A percentile compares a stretch with the other conserved stretches of the same genome.
Evolutionary conservation across 2,329 filamentous ascomycete species (phyloP).

Genomic region (Claviceps maximensis): DNA sequence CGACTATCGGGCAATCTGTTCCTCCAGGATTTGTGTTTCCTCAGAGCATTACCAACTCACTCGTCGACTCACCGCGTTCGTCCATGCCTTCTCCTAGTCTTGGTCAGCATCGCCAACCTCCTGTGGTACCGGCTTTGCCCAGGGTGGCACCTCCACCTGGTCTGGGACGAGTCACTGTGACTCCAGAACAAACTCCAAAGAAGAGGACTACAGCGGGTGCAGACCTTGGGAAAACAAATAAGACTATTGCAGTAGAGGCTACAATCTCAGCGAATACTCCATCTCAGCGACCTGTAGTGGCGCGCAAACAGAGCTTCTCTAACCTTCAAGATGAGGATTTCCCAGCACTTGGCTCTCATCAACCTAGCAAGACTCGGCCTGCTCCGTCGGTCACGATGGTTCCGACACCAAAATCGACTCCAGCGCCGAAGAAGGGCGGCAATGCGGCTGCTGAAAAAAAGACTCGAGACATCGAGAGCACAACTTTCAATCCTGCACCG

Average conservation of each 20-base stretch:
- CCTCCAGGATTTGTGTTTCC: constrained; percentile 19
- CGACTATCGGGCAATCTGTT: constrained; percentile 12
- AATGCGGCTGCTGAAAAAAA: constrained; percentile 19
- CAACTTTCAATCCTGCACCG: neutral
- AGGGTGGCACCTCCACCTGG: constrained; percentile 14
- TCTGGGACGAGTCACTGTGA: constrained; percentile 14
- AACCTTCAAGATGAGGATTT: constrained; percentile 49
- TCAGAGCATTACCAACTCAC: constrained; percentile 2
- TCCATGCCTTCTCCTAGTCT: constrained; percentile 11
- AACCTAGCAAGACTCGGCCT: constrained; percentile 20
- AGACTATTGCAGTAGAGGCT: constrained; percentile 30
- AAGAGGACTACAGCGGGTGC: constrained; percentile 15
- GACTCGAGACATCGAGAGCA: constrained; percentile 2
- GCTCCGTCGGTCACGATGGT: constrained; percentile 21
- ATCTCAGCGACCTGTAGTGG: constrained; percentile 19
- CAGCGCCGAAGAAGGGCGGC: constrained; percentile 18
- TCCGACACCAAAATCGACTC: constrained; percentile 21
- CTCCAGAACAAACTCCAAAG: constrained; percentile 21
- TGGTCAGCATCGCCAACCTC: constrained; percentile 9
- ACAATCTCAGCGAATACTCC: constrained; percentile 34
- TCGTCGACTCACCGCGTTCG: constrained; percentile 2
- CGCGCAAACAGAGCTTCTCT: constrained; percentile 6
- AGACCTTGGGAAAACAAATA: constrained; percentile 30
- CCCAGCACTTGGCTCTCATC: constrained; percentile 40
- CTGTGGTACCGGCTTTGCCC: constrained; percentile 15